Evolutionary conservation across 306 rosid species (phyloP).

Genomic region (Sindora glabra): DNA sequence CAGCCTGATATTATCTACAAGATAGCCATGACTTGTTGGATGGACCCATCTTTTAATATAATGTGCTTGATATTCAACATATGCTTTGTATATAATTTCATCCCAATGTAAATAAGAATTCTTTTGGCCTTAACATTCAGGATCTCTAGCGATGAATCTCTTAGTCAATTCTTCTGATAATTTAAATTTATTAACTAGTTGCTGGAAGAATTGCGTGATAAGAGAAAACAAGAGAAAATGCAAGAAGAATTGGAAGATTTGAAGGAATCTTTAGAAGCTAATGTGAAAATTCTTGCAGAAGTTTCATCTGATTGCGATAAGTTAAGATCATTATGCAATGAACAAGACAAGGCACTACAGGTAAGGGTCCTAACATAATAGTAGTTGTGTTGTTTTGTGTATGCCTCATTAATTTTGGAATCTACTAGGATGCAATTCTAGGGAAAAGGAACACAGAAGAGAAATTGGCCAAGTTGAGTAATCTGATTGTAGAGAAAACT

Average conservation of each 20-base stretch:
- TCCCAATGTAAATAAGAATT: not conserved
- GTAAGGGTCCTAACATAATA: constrained; percentile 30
- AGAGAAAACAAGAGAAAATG: constrained; percentile 50
- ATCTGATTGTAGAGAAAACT: constrained; percentile 40
- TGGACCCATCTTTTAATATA: not conserved
- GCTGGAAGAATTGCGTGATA: constrained; percentile 53
- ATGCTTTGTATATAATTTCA: not conserved
- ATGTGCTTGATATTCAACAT: not conserved
- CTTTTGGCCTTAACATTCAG: not conserved
- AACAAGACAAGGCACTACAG: constrained; percentile 72
- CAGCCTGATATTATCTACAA: not conserved
- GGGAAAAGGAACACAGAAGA: constrained; percentile 72
- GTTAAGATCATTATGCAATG: constrained; percentile 44
- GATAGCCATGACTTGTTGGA: not conserved
- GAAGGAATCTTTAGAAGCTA: constrained; percentile 52
- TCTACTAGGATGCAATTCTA: constrained; percentile 46
- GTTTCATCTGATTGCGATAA: constrained; percentile 45
- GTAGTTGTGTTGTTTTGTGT: not conserved
- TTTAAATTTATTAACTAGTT: constrained; percentile 40
- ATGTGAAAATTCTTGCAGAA: constrained; percentile 47
- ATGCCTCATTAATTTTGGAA: constrained; percentile 9
- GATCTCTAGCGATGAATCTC: not conserved
- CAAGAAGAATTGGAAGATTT: constrained; percentile 61
- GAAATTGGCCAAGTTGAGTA: constrained; percentile 51
- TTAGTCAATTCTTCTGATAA: constrained; percentile 4